Conservation (phyloP, 2,329 filamentous ascomycete species). For the Fusarium sp. region DNA sequence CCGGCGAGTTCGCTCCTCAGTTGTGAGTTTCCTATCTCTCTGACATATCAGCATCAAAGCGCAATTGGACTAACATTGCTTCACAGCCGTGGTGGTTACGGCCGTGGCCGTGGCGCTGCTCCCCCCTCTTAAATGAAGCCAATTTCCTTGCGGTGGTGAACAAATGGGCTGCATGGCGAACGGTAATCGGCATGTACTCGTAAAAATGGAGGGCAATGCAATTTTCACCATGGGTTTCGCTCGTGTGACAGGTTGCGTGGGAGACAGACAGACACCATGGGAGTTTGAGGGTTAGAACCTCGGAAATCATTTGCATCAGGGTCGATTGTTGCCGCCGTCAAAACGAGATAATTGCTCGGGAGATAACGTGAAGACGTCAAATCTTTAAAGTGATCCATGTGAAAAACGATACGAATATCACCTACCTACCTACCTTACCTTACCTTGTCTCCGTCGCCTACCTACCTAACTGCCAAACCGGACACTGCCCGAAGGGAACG, state of each 20-base stretch:
- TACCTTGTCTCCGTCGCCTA: conserved; percentile 3
- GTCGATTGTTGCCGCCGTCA: conserved; percentile 52
- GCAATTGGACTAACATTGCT: conserved; percentile 47
- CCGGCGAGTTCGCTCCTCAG: conserved; percentile 88
- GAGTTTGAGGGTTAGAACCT: conserved; percentile 59
- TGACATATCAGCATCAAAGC: neutral
- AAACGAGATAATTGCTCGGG: conserved; percentile 46
- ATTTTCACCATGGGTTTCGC: conserved; percentile 51
- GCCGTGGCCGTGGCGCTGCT: conserved; percentile 83
- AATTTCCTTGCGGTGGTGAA: conserved; percentile 53
- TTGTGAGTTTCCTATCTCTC: conserved; percentile 68
- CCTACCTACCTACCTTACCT: neutral
- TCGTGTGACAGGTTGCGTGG: conserved; percentile 52
- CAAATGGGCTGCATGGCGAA: conserved; percentile 55
- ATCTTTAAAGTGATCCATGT: conserved; percentile 36
- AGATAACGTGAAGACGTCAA: conserved; percentile 42
- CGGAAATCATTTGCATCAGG: conserved; percentile 59
- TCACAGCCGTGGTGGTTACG: conserved; percentile 80
- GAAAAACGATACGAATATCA: conserved; percentile 28
- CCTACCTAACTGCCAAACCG: conserved; percentile 1
- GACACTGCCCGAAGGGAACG: conserved; percentile 26
- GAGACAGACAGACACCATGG: conserved; percentile 50
- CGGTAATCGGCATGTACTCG: conserved; percentile 58
- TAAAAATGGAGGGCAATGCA: conserved; percentile 55
- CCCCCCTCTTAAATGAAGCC: conserved; percentile 67